Conservation (phyloP, 768 basidiomycete species). For the Xanthoconium stramineum region DNA sequence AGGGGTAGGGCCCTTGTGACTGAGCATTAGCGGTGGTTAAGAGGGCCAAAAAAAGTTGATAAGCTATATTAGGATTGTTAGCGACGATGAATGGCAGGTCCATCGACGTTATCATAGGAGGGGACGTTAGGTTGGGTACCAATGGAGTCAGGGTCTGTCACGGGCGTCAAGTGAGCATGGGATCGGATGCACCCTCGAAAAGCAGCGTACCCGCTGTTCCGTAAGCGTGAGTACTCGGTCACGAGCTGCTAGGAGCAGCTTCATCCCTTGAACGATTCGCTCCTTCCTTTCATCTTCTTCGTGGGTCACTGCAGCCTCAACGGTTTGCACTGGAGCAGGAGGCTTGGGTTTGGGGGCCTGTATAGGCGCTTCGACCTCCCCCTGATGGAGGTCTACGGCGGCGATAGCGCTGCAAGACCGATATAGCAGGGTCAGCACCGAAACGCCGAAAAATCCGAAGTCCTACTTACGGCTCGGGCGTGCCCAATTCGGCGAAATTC, state of each 20-base stretch:
- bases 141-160: slow-evolving; percentile 51
- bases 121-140: slow-evolving; percentile 41
- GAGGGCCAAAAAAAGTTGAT: slow-evolving; percentile 60
- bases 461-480: slow-evolving; percentile 44
- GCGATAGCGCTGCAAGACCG: slow-evolving; percentile 14
- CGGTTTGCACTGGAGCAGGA: background rate
- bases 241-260: slow-evolving; percentile 64
- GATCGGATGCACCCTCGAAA: background rate
- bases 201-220: slow-evolving; percentile 59
- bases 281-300: slow-evolving; percentile 60
- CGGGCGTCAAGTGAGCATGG: background rate
- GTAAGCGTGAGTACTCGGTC: slow-evolving; percentile 70
- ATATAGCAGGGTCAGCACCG: slow-evolving; percentile 15
- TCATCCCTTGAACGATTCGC: slow-evolving; percentile 59
- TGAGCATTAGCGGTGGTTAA: slow-evolving; percentile 38
- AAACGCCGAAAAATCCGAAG: background rate
- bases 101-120: slow-evolving; percentile 59
- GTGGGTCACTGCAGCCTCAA: slow-evolving; percentile 30
- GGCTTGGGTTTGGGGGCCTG: slow-evolving; percentile 1
- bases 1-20: slow-evolving; percentile 39
- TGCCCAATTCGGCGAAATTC: slow-evolving; percentile 43
- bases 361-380: background rate
- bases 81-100: slow-evolving; percentile 66
- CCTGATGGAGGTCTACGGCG: slow-evolving; percentile 5
- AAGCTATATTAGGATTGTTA: slow-evolving; percentile 66